Conservation (phyloP, 208 protist genomes). For the Tritrichomonas musculus region DNA sequence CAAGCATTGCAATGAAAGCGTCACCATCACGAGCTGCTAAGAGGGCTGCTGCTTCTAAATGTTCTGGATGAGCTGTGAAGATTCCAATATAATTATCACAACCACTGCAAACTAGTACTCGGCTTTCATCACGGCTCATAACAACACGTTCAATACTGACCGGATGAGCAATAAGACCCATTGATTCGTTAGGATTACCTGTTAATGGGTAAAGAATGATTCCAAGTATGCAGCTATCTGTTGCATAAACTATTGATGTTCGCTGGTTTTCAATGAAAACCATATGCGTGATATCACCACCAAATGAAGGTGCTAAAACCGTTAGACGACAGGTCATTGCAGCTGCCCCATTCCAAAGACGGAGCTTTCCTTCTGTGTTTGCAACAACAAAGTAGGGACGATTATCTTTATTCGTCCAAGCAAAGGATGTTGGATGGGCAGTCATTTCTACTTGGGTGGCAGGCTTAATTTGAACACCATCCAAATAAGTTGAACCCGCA, state of each 20-base stretch:
- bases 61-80: neutral
- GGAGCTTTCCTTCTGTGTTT: constrained; percentile 9
- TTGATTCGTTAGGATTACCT: constrained; percentile 30
- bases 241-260: neutral
- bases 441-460: constrained; percentile 19
- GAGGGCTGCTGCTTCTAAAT: neutral
- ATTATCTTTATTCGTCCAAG: neutral
- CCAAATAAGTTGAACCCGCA: neutral
- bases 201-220: neutral
- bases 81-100: constrained; percentile 24
- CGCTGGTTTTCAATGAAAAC: neutral
- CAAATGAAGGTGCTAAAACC: neutral
- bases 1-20: constrained; percentile 20
- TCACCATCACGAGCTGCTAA: neutral
- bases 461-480: neutral
- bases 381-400: neutral
- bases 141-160: neutral
- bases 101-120: neutral
- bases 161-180: constrained; percentile 12
- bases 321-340: neutral
- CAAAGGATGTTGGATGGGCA: neutral
- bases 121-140: neutral
- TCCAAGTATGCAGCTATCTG: constrained; percentile 1
- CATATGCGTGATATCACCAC: constrained; percentile 5
- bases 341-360: neutral